Percentiles rank a stretch among this genome's conserved stretches.
phyloP scores from a whole-genome alignment of 257 asterid species.

The Cinchona pubescens region DNA sequence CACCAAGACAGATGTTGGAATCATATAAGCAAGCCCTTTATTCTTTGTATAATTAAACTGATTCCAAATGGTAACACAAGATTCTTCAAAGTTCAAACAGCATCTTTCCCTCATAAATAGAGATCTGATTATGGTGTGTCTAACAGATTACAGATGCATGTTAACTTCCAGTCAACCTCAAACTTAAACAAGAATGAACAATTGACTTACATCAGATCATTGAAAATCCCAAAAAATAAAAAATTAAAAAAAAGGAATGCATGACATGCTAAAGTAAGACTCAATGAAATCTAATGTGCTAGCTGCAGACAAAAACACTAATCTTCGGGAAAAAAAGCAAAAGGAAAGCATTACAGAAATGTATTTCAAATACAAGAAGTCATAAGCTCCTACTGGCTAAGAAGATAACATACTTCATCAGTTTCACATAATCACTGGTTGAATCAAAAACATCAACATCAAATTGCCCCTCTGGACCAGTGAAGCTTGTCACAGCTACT shows the following conservation, averaged over 20 bases:
- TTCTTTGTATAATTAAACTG: background rate
- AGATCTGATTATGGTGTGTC: background rate
- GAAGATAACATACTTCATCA: slow-evolving; percentile 78
- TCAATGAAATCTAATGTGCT: background rate
- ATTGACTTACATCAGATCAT: background rate
- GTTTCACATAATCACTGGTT: slow-evolving; percentile 78
- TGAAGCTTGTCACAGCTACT: slow-evolving; percentile 60
- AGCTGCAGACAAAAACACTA: slow-evolving; percentile 3
- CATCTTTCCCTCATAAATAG: background rate
- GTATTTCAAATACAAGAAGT: slow-evolving; percentile 4
- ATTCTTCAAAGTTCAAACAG: background rate
- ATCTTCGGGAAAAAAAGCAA: background rate
- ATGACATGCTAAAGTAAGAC: background rate
- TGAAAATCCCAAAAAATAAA: background rate
- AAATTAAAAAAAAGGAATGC: too few relatives aligned
- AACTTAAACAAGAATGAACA: background rate
- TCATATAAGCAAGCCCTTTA: background rate
- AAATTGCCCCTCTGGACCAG: slow-evolving; percentile 84
- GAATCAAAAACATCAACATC: slow-evolving; percentile 94
- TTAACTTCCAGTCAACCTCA: background rate
- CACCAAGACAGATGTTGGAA: background rate
- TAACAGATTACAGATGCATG: background rate
- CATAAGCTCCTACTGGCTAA: background rate
- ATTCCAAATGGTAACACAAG: background rate
- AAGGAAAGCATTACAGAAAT: slow-evolving; percentile 15